These are phyloP conservation scores for Xylaria longipes DNA, from an alignment of 495 filamentous ascomycete genomes.

Conservation along the genomic window DNA sequence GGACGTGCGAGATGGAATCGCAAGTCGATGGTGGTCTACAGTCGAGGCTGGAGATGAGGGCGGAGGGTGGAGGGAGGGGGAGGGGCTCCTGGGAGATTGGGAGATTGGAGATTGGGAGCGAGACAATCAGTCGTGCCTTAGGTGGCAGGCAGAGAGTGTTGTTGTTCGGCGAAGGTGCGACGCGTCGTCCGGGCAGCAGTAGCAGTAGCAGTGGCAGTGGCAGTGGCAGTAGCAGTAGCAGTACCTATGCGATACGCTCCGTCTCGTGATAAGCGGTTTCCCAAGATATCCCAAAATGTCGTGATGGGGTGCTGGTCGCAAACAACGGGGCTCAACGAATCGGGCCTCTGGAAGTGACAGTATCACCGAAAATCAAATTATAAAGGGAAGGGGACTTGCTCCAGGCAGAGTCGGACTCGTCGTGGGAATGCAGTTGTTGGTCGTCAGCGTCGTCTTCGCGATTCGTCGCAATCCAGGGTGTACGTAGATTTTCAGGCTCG, in stretches of 20 bases:
- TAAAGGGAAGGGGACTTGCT: neutral
- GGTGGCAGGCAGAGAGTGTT: neutral
- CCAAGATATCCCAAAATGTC: neutral
- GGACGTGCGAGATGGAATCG: neutral
- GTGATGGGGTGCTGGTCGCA: constrained; percentile 5
- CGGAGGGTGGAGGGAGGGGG: neutral
- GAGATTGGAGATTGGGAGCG: neutral
- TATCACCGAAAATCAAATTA: constrained; percentile 20
- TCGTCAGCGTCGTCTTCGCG: constrained; percentile 18
- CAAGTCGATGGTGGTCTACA: constrained; percentile 8
- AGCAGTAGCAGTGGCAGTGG: neutral
- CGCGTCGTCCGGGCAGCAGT: neutral
- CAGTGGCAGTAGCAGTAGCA: neutral
- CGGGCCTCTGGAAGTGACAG: neutral
- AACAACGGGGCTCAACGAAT: neutral
- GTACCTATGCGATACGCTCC: neutral
- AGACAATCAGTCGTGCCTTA: neutral
- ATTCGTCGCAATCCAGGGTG: constrained; percentile 14
- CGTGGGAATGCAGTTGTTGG: constrained; percentile 1
- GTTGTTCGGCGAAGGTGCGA: neutral
- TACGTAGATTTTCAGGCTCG: neutral
- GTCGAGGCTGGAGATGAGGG: constrained; percentile 3
- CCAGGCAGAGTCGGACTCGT: constrained; percentile 22
- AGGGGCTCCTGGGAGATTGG: neutral
- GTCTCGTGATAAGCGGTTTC: neutral